A percentile compares a stretch with the other conserved stretches of the same genome.
Conservation (phyloP, 495 filamentous ascomycete genomes). For the Penicillium daleae region DNA sequence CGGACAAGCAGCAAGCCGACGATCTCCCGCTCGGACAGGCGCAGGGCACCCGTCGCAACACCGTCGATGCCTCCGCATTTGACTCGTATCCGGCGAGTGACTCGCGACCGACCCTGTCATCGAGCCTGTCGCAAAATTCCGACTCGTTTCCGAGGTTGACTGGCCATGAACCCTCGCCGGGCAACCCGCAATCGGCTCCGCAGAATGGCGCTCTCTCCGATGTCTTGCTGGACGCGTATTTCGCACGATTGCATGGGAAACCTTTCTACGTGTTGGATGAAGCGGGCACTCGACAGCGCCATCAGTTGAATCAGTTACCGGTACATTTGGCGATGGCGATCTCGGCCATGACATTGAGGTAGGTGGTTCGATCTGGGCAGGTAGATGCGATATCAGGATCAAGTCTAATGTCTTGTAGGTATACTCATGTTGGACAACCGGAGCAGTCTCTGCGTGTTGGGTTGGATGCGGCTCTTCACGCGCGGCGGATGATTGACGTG, state of each 20-base stretch:
- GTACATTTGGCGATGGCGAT: conserved; percentile 68
- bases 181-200: conserved; percentile 33
- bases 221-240: conserved; percentile 73
- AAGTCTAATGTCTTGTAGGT: conserved; percentile 42
- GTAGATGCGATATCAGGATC: not conserved
- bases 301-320: conserved; percentile 69
- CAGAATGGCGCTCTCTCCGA: conserved; percentile 51
- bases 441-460: conserved; percentile 60
- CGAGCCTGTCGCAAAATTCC: conserved; percentile 14
- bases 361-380: conserved; percentile 19
- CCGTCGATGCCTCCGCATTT: conserved; percentile 29
- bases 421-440: conserved; percentile 62
- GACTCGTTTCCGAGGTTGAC: conserved; percentile 21
- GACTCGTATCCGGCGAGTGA: conserved; percentile 20
- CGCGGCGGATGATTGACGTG: conserved; percentile 69
- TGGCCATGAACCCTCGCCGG: conserved; percentile 7
- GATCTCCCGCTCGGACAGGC: conserved; percentile 15
- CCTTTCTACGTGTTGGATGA: conserved; percentile 81
- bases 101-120: conserved; percentile 15
- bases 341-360: conserved; percentile 73
- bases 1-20: conserved; percentile 23
- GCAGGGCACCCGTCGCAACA: conserved; percentile 26
- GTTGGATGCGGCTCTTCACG: conserved; percentile 68
- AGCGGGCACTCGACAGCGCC: conserved; percentile 64
- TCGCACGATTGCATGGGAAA: conserved; percentile 74